A percentile compares a stretch with the other conserved stretches of the same genome.
Evolutionary conservation across 106 monocot species (phyloP).

Genomic region (Acorus gramineus): DNA sequence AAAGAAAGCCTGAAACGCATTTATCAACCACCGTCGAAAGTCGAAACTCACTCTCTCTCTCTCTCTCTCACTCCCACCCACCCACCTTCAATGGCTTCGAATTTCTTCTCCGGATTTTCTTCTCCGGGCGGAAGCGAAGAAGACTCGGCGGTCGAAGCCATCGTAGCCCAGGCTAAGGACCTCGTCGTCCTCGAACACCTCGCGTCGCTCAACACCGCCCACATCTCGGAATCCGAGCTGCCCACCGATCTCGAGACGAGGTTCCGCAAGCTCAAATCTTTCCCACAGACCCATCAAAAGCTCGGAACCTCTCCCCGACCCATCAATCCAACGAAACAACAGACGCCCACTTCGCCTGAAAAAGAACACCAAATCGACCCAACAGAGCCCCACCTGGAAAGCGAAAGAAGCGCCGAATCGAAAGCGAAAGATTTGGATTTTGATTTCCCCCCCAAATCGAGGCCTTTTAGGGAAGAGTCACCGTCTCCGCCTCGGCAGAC

Average conservation of each 20-base stretch:
- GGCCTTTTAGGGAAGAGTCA: not conserved
- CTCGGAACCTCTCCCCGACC: not conserved
- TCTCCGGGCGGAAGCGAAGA: conserved; percentile 7
- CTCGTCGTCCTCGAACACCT: conserved; percentile 49
- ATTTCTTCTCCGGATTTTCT: conserved; percentile 5
- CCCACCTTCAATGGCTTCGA: conserved; percentile 6
- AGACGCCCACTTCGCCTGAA: conserved; percentile 8
- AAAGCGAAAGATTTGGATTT: conserved; percentile 1
- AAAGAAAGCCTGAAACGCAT: no score
- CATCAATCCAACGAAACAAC: not conserved
- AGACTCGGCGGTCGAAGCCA: conserved; percentile 27
- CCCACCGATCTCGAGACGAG: conserved; percentile 45
- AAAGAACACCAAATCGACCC: not conserved
- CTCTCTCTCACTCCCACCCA: not conserved
- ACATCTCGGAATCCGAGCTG: conserved; percentile 35
- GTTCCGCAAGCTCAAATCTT: conserved; percentile 54
- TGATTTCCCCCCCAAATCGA: not conserved
- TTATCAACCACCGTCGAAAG: not conserved
- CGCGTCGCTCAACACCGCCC: conserved; percentile 55
- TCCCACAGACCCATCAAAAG: conserved; percentile 10
- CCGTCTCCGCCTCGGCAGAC: conserved; percentile 22
- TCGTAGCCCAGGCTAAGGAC: conserved; percentile 54
- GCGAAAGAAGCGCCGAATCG: not conserved
- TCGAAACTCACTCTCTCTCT: not conserved
- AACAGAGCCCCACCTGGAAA: not conserved